phyloP scores from a whole-genome alignment of 2,329 filamentous ascomycete species.

The Diaporthe eres region DNA sequence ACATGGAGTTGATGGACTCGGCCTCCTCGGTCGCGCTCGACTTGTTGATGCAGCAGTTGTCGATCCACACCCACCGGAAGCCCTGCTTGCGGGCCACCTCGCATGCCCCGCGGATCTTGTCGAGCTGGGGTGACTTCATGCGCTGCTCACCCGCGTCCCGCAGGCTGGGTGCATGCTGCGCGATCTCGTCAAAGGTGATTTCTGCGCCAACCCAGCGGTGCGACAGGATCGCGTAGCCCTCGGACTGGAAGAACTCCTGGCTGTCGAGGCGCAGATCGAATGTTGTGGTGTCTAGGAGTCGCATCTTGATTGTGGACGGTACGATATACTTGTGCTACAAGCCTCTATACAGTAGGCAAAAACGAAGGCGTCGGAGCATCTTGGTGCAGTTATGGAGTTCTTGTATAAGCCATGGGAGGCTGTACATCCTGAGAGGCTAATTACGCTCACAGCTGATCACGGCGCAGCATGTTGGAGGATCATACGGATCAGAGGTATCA shows the following conservation, averaged over 20 bases:
- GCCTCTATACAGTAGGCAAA: neutral
- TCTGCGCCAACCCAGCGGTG: conserved; percentile 3
- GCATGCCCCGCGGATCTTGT: conserved; percentile 28
- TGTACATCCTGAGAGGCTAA: too few species aligned
- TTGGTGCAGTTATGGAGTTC: too few species aligned
- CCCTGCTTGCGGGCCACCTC: neutral
- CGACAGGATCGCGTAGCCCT: conserved; percentile 3
- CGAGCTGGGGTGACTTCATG: conserved; percentile 9
- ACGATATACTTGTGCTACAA: neutral
- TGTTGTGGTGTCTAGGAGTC: conserved; percentile 27
- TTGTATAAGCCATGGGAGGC: neutral
- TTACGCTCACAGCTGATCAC: neutral
- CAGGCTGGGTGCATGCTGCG: neutral
- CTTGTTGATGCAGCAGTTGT: conserved; percentile 35
- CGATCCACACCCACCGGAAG: conserved; percentile 24
- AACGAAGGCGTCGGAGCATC: accelerated
- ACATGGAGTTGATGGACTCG: conserved; percentile 31
- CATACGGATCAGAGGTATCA: neutral
- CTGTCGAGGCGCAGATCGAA: neutral
- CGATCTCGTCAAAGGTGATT: conserved; percentile 25
- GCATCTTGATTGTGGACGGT: neutral
- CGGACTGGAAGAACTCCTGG: neutral
- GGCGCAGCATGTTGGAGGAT: neutral
- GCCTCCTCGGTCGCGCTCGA: neutral
- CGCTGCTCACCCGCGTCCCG: neutral